Conservation (phyloP, 768 basidiomycete species). For the Termitomyces sp. region DNA sequence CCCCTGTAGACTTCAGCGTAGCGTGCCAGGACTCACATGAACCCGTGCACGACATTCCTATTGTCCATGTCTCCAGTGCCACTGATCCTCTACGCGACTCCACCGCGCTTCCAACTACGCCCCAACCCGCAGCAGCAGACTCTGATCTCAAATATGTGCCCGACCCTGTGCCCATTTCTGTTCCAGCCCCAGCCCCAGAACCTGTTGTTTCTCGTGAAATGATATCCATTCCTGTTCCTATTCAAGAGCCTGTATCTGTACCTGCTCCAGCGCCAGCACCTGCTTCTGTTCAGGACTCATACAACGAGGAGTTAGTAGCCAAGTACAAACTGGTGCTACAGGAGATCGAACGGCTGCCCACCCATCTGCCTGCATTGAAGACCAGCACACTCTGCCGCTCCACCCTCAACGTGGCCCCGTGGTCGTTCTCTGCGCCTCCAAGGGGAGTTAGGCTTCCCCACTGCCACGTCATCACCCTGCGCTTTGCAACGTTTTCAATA, state of each 20-base stretch:
- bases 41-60: constrained; percentile 21
- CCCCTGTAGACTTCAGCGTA: constrained; percentile 46
- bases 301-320: constrained; percentile 51
- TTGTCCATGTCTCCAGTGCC: constrained; percentile 17
- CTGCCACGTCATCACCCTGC: no score
- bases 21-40: constrained; percentile 55
- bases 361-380: no score
- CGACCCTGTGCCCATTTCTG: constrained; percentile 5
- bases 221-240: constrained; percentile 21
- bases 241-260: constrained; percentile 16
- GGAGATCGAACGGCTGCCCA: constrained; percentile 52
- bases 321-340: constrained; percentile 65
- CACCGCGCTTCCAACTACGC: constrained; percentile 12
- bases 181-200: constrained; percentile 7
- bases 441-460: no score
- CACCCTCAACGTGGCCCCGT: no score
- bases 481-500: no score
- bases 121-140: constrained; percentile 1
- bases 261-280: constrained; percentile 25
- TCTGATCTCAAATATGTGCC: constrained; percentile 16
- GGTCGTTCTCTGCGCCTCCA: no score
- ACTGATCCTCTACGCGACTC: constrained; percentile 14
- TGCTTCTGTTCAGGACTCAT: constrained; percentile 22
- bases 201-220: constrained; percentile 9
- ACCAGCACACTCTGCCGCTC: no score